Evolutionary conservation across 768 basidiomycete species (phyloP).

Genomic region (Amanita thiersii): DNA sequence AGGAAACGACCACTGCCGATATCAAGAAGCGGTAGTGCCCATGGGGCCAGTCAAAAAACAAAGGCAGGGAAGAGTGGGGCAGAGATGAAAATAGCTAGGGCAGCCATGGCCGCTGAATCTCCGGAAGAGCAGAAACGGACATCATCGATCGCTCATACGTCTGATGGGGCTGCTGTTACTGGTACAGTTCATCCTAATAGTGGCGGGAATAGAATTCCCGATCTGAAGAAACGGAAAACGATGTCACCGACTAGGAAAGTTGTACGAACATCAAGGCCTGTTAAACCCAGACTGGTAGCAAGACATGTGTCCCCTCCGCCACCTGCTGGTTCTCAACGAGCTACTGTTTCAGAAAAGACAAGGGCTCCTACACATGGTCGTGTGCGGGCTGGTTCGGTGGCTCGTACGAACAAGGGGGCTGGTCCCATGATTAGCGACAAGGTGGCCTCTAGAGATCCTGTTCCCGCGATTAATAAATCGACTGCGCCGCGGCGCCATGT

Average conservation of each 20-base stretch:
- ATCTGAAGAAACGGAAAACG: constrained; percentile 26
- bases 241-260: constrained; percentile 12
- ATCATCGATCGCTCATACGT: no score
- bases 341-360: not conserved
- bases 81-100: not conserved
- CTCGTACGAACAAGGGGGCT: not conserved
- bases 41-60: no score
- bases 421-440: no score
- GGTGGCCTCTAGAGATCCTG: not conserved
- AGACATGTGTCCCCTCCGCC: constrained; percentile 7
- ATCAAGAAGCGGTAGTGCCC: constrained; percentile 11
- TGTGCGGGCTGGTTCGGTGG: not conserved
- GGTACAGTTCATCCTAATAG: no score
- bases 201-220: constrained; percentile 10
- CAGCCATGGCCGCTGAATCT: no score
- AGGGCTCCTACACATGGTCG: not conserved
- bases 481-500: no score
- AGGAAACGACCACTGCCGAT: constrained; percentile 31
- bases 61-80: not conserved
- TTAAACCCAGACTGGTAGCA: constrained; percentile 13
- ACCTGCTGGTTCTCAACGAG: constrained; percentile 2
- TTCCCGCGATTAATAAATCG: not conserved
- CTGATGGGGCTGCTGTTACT: no score
- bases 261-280: constrained; percentile 10
- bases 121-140: no score